Conservation (phyloP, 73 alveolate genomes). For the Blepharisma stoltei region DNA sequence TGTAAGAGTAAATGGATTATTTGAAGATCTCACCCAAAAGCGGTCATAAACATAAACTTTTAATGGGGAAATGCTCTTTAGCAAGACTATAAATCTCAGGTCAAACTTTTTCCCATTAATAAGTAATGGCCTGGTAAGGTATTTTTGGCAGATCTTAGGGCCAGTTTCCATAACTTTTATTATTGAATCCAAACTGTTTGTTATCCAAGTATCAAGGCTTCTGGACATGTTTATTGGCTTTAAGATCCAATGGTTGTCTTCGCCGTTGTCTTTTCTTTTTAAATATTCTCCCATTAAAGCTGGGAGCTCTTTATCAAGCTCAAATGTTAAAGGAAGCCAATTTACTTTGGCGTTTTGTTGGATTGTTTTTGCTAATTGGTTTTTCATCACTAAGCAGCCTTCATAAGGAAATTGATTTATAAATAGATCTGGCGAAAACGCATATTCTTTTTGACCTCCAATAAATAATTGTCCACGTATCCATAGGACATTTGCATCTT, state of each 20-base stretch:
- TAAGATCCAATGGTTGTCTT: conserved; percentile 88
- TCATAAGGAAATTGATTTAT: conserved; percentile 89
- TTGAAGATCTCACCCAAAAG: conserved; percentile 88
- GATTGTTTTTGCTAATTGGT: conserved; percentile 73
- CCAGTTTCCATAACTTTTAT: conserved; percentile 89
- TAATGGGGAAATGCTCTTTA: conserved; percentile 80
- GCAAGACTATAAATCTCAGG: conserved; percentile 85
- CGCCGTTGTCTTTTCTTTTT: conserved; percentile 61
- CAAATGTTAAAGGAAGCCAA: conserved; percentile 78
- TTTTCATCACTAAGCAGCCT: conserved; percentile 75
- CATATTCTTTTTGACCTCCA: conserved; percentile 40
- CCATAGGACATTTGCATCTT: conserved; percentile 71
- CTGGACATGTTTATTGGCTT: conserved; percentile 93
- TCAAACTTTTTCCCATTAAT: conserved; percentile 75
- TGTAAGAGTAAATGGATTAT: conserved; percentile 66
- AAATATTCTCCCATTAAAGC: conserved; percentile 90
- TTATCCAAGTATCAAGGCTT: conserved; percentile 85
- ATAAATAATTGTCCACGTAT: conserved; percentile 56
- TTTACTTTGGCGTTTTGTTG: conserved; percentile 61
- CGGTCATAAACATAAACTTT: conserved; percentile 79
- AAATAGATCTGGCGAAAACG: conserved; percentile 51
- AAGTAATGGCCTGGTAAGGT: conserved; percentile 69
- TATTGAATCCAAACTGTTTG: conserved; percentile 79
- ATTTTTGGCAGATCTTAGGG: conserved; percentile 92
- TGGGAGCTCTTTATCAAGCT: conserved; percentile 71